Evolutionary conservation across 2,329 filamentous ascomycete species (phyloP).

Genomic region (Zasmidium angulare): DNA sequence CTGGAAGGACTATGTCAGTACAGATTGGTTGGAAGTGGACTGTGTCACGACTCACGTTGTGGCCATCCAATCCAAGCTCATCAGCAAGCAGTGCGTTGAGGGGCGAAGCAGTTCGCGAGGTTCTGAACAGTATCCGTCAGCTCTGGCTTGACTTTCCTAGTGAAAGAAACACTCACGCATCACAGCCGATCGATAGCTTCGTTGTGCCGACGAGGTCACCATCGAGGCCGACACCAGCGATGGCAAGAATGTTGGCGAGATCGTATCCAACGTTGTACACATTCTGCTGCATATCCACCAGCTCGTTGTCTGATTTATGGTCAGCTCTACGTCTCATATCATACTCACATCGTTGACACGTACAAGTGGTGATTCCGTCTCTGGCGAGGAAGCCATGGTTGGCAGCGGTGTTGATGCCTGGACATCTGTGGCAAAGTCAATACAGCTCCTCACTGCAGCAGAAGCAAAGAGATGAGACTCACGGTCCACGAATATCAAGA

Average conservation of each 20-base stretch:
- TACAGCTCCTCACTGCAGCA: no score
- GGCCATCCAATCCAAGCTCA: no score
- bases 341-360: no score
- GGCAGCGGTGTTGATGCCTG: conserved; percentile 43
- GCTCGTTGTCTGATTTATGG: no score
- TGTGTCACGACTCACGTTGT: no score
- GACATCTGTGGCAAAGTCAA: conserved; percentile 27
- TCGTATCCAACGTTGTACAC: conserved; percentile 45
- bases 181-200: conserved; percentile 43
- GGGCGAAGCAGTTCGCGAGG: no score
- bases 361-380: conserved; percentile 34
- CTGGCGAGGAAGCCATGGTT: conserved; percentile 46
- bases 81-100: no score
- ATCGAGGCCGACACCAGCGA: conserved; percentile 17
- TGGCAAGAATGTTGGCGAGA: conserved; percentile 39
- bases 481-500: neutral
- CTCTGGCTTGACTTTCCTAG: no score
- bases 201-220: conserved; percentile 28
- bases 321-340: no score
- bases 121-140: no score
- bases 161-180: no score
- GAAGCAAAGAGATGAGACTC: conserved; percentile 36
- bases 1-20: conserved; percentile 44
- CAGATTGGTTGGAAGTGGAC: conserved; percentile 40
- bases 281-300: conserved; percentile 44